phyloP scores from a whole-genome alignment of 441 rosid species.

The Corymbia citriodora region DNA sequence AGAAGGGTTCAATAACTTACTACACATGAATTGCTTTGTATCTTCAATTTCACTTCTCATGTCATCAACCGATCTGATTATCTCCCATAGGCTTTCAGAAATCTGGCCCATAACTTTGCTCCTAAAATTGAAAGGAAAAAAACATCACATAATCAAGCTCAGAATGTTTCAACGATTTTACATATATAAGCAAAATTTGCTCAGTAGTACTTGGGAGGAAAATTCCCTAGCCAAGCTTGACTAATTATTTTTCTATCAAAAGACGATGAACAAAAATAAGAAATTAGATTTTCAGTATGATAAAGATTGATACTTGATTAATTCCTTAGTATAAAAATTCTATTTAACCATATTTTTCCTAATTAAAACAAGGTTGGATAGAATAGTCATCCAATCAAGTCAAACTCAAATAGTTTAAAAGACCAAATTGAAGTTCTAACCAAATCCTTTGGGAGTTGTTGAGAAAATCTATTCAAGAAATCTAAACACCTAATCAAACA shows the following conservation, averaged over 20 bases:
- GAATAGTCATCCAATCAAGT: neutral
- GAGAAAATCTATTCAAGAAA: too few relatives aligned
- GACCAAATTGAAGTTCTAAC: neutral
- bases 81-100: conserved; percentile 70
- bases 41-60: conserved; percentile 69
- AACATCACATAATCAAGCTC: neutral
- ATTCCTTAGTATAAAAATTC: too few relatives aligned
- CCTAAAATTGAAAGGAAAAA: conserved; percentile 25
- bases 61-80: conserved; percentile 71
- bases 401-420: neutral
- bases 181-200: neutral
- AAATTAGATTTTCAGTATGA: neutral
- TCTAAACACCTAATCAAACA: too few relatives aligned
- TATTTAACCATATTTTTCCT: neutral
- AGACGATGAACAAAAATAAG: neutral
- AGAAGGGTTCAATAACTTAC: conserved; percentile 46
- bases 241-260: neutral
- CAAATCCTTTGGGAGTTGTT: too few relatives aligned
- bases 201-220: neutral
- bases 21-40: conserved; percentile 65
- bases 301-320: neutral
- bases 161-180: neutral
- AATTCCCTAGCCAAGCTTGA: neutral
- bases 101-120: conserved; percentile 55
- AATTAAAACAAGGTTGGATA: neutral